These are phyloP conservation scores for Citrullus mucosospermus DNA, from an alignment of 306 rosid genomes.

Conservation along the genomic window DNA sequence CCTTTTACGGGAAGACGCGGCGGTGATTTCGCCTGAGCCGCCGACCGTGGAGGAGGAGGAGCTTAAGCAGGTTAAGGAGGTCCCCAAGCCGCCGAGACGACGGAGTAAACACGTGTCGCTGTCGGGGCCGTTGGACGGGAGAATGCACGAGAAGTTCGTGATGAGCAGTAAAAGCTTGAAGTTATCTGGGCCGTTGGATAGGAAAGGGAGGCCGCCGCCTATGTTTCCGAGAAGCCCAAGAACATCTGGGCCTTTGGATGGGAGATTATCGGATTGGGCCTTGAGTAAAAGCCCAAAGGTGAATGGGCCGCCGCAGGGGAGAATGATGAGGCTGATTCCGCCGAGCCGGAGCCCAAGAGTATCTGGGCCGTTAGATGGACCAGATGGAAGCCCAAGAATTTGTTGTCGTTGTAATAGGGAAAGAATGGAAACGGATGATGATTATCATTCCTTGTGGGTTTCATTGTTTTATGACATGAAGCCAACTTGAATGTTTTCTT, in stretches of 20 bases:
- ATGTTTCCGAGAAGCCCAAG: constrained; percentile 22
- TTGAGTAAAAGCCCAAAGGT: constrained; percentile 17
- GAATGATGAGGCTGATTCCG: constrained; percentile 9
- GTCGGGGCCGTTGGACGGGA: constrained; percentile 84
- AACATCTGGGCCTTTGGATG: constrained; percentile 23
- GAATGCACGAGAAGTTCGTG: constrained; percentile 11
- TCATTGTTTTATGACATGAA: constrained; percentile 75
- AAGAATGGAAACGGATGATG: constrained; percentile 24
- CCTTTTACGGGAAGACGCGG: background rate
- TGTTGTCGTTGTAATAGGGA: constrained; percentile 28
- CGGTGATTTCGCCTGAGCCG: constrained; percentile 9
- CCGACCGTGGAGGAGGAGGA: constrained; percentile 28
- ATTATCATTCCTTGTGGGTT: constrained; percentile 63
- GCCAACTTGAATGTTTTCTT: constrained; percentile 36
- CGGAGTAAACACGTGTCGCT: constrained; percentile 17
- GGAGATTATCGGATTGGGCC: constrained; percentile 4
- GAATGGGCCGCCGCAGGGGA: constrained; percentile 11
- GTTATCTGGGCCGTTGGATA: constrained; percentile 33
- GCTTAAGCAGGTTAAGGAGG: constrained; percentile 1
- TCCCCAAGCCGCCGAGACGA: constrained; percentile 10
- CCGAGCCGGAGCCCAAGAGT: constrained; percentile 24
- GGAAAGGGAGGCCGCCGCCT: constrained; percentile 14
- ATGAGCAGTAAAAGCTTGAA: constrained; percentile 32
- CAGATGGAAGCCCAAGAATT: constrained; percentile 31
- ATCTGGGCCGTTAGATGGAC: constrained; percentile 12